Evolutionary conservation across 192 early-diverging fungal genomes (phyloP).

Genomic region (Coemansia sp.): DNA sequence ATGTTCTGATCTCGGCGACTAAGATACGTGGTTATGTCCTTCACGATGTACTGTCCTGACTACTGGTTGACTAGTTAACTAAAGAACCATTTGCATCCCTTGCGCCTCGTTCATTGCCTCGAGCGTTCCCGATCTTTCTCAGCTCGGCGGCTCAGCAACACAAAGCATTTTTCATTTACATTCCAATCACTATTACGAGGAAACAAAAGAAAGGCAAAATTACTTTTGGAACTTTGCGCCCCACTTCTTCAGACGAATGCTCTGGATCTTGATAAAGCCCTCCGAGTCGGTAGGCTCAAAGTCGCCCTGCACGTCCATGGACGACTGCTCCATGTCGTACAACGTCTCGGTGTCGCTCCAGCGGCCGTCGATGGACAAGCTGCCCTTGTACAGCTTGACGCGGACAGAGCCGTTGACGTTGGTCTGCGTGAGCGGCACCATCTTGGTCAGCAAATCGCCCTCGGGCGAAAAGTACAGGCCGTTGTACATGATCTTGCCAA

Average conservation of each 20-base stretch:
- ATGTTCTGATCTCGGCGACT: too few relatives aligned
- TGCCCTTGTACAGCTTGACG: conserved; percentile 97
- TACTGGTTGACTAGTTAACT: too few relatives aligned
- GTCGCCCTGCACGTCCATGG: conserved; percentile 92
- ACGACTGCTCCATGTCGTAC: conserved; percentile 94
- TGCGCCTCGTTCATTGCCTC: too few relatives aligned
- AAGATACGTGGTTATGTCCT: too few relatives aligned
- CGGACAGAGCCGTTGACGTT: conserved; percentile 90
- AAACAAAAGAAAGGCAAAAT: background rate
- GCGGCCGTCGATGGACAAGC: conserved; percentile 85
- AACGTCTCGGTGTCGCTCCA: conserved; percentile 77
- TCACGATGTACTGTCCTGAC: too few relatives aligned
- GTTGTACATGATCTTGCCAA: conserved; percentile 83
- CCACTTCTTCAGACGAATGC: conserved; percentile 93
- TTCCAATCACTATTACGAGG: background rate
- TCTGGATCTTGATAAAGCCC: conserved; percentile 98
- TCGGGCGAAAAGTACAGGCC: conserved; percentile 97
- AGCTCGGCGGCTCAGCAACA: too few relatives aligned
- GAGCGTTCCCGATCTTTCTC: too few relatives aligned
- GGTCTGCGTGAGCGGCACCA: conserved; percentile 79
- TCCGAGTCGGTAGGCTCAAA: conserved; percentile 91
- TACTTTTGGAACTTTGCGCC: conserved; percentile 51
- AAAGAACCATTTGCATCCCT: too few relatives aligned
- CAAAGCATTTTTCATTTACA: background rate
- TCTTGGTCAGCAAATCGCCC: conserved; percentile 82